Conservation (phyloP, 495 filamentous ascomycete species). For the Xylaria castorea region DNA sequence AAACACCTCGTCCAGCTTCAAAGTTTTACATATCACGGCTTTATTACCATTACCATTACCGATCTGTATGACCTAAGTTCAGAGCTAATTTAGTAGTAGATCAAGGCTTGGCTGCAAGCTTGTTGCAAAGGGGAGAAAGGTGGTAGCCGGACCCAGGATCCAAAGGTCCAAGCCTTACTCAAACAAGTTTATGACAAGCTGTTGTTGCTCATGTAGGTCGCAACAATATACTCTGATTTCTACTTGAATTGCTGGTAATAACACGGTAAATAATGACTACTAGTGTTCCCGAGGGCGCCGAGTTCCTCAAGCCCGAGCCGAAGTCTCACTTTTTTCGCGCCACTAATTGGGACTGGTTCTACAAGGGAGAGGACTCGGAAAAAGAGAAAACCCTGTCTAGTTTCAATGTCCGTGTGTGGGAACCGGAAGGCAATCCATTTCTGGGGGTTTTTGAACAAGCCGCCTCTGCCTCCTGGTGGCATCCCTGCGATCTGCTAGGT, state of each 20-base stretch:
- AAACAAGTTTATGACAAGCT: neutral
- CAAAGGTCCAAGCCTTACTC: neutral
- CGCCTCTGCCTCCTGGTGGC: constrained; percentile 9
- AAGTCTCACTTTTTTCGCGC: no score
- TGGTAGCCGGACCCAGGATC: neutral
- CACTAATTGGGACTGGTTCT: neutral
- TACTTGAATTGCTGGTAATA: neutral
- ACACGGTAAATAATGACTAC: neutral
- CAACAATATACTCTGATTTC: neutral
- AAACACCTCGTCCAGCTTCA: neutral
- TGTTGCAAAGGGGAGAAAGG: neutral
- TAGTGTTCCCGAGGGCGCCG: neutral
- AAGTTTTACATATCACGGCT: neutral
- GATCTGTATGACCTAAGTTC: neutral
- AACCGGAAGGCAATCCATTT: neutral
- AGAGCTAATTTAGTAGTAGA: neutral
- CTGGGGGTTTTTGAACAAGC: neutral
- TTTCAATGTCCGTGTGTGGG: neutral
- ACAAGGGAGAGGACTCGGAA: neutral
- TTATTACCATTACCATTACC: neutral
- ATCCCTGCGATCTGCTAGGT: constrained; percentile 20
- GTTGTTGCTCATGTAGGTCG: neutral
- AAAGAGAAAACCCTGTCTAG: neutral
- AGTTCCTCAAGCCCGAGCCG: neutral
- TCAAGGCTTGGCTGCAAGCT: neutral